Evolutionary conservation across 2,329 filamentous ascomycete genomes (phyloP).

Genomic region (Claviceps capensis): DNA sequence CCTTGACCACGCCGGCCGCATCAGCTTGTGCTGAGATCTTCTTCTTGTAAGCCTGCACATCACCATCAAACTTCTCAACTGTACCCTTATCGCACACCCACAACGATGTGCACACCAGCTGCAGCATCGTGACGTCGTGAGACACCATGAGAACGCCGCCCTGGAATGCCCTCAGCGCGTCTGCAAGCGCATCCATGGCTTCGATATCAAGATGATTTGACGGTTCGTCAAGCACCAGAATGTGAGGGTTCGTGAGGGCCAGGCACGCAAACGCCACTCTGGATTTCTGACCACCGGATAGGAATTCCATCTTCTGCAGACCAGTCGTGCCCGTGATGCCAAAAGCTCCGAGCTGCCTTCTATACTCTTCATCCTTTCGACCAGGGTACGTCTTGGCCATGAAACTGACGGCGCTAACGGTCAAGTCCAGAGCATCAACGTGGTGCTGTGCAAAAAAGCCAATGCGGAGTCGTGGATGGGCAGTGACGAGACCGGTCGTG

Average conservation of each 20-base stretch:
- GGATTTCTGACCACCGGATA: constrained; percentile 96
- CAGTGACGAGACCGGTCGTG: constrained; percentile 68
- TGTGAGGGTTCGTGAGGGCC: constrained; percentile 86
- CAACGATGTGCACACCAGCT: constrained; percentile 84
- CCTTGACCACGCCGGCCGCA: constrained; percentile 69
- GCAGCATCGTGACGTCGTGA: constrained; percentile 97
- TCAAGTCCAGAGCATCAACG: constrained; percentile 88
- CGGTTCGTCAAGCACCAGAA: constrained; percentile 94
- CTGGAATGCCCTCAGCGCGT: constrained; percentile 73
- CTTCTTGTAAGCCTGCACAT: constrained; percentile 96
- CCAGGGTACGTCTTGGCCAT: constrained; percentile 90
- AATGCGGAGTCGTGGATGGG: constrained; percentile 75
- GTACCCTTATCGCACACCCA: constrained; percentile 95
- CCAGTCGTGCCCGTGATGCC: constrained; percentile 89
- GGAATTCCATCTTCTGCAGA: constrained; percentile 83
- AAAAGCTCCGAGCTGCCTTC: constrained; percentile 82
- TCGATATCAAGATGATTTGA: constrained; percentile 99
- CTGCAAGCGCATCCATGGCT: constrained; percentile 89
- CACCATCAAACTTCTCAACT: constrained; percentile 90
- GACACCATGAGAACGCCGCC: constrained; percentile 97
- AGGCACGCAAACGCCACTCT: constrained; percentile 97
- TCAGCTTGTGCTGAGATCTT: constrained; percentile 83
- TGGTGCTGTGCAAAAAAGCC: constrained; percentile 99
- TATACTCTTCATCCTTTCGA: constrained; percentile 90
- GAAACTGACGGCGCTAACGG: constrained; percentile 79